Evolutionary conservation across 2,329 filamentous ascomycete species (phyloP), one percentile per base, ranked within the genome.

Genomic region (Incumbomyces lentus): DNA sequence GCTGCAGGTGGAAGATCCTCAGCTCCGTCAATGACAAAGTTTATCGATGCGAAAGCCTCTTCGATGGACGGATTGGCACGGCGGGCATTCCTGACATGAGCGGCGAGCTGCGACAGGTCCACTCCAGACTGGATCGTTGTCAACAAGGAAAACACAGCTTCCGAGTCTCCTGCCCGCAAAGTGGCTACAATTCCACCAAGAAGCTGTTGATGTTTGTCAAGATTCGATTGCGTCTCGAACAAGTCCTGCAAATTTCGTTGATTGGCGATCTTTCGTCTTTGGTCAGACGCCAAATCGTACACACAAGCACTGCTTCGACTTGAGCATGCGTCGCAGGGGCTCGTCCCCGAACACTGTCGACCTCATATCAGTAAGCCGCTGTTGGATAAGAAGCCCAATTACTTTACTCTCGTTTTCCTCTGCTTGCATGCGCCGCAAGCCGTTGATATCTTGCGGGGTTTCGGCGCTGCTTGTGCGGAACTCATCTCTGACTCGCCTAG

Each of bases 361-460:
- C 19, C n/a, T 30, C 14, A 29, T 10, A n/a, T 17, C 6, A 38
- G 17, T 30, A 14, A 31, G 18, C 7, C 3, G 36, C 41, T 36
- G 44, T 41, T 29, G 11, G 10, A 30, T 29, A 32, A 30, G 16
- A 32, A 30, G 16, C 30, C 19, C n/a, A 17, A 12, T 32, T 19
- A 32, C 17, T 46, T 36, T 36, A 54, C 55, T 43, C 47, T 53
- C 35, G 55, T 55, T 46, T 57, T 57, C 18, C 55, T 40, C 35
- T 54, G 52, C 39, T 57, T 57, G 45, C 55, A 55, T 13, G 55
- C 55, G 10, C 53, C 49, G 37, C 55, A 57, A 2, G 55, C 55
- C 11, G 53, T 57, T 8, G 55, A 57, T n/a, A 57, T 57, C 36
- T 57, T 57, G 18, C 53, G 49, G 18, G 47, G 33, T 18, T 50